Base-by-base conservation (phyloP, 768 basidiomycete genomes). In the Termitomyces bulborhizus region DNA sequence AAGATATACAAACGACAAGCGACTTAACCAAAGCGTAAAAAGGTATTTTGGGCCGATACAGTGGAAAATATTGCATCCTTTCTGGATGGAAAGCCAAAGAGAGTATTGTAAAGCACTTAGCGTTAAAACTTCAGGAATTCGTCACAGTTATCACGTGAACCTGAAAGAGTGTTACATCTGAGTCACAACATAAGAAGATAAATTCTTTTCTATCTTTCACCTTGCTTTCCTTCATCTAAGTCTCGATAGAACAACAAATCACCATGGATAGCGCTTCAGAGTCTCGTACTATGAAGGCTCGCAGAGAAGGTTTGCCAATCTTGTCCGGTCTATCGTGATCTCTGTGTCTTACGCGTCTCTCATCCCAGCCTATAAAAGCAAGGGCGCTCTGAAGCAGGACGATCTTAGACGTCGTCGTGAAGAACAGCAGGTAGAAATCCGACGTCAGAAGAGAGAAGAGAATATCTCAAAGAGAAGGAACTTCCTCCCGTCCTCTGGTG, bases 361-460 rank as follows among this genome's bases (percentile, higher is more conserved):
- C 50, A 39, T 61, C 55, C 8, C 65, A 93, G 91, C 84, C 66
- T 95, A 90, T 78, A 96, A 96, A 80, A 88, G 83, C 72, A 94
- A 93, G 72, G 88, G 89, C 59, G 86, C 82, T 62, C 77, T 94
- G 60, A 94, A 93, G 71, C 86, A 85, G 64, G 93, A 96, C 57
- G 93, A 98, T 70, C 88, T 98, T 63, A 85, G 96, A 64, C 88
- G 94, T 73, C 87, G 96, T 70, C 86, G 97, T 56, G 97, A 98
- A 71, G 95, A 99, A 70, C 93, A 96, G 69, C 95, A 98, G 67
- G 97, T 99, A 55, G 97, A 98, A 80, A 98, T 99, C 79, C 83
- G 97, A 68, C 83, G 93, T 68, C 93, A 96, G 76, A 98, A 98
- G 76, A 82, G 97, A 63, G 97, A 99, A 70, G 97, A 99, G 73